Evolutionary conservation across 2,329 filamentous ascomycete genomes (phyloP).

Genomic region (Pseudocercospora vitis): DNA sequence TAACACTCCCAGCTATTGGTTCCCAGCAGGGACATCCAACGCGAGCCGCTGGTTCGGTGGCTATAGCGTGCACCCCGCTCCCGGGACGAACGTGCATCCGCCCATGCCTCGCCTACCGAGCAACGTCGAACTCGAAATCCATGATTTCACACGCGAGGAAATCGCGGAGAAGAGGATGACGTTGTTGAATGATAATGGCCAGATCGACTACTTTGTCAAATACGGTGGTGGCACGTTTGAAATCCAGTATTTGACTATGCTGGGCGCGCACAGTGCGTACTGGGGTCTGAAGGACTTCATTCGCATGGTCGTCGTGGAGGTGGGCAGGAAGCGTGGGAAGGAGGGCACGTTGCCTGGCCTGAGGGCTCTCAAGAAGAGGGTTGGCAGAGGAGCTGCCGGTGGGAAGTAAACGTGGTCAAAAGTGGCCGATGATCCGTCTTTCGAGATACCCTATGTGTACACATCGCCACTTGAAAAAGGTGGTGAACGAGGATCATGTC

Average conservation of each 20-base stretch:
- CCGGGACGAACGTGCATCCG: conserved; percentile 35
- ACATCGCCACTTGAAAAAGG: too few relatives aligned
- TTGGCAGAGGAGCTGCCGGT: too few relatives aligned
- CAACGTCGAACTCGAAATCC: conserved; percentile 85
- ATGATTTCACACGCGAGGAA: conserved; percentile 91
- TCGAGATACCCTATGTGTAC: too few relatives aligned
- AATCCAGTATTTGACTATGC: conserved; percentile 96
- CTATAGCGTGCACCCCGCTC: conserved; percentile 33
- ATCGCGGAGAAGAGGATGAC: conserved; percentile 85
- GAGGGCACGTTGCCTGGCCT: conserved; percentile 56
- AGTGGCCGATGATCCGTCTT: too few relatives aligned
- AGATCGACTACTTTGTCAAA: conserved; percentile 85
- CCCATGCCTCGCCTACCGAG: conserved; percentile 45
- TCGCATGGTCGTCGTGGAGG: conserved; percentile 84
- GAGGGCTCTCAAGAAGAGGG: conserved; percentile 58
- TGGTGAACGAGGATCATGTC: too few relatives aligned
- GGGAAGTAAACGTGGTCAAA: too few relatives aligned
- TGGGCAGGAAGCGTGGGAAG: conserved; percentile 72
- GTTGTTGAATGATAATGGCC: conserved; percentile 91
- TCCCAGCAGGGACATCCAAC: conserved; percentile 37
- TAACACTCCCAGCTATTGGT: conserved; percentile 54
- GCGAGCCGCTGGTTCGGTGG: conserved; percentile 43
- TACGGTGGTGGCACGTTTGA: conserved; percentile 85
- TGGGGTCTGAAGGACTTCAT: conserved; percentile 87
- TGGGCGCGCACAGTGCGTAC: conserved; percentile 92